Base-by-base conservation (phyloP, 2,329 filamentous ascomycete species). In the Aspergillus sp. region DNA sequence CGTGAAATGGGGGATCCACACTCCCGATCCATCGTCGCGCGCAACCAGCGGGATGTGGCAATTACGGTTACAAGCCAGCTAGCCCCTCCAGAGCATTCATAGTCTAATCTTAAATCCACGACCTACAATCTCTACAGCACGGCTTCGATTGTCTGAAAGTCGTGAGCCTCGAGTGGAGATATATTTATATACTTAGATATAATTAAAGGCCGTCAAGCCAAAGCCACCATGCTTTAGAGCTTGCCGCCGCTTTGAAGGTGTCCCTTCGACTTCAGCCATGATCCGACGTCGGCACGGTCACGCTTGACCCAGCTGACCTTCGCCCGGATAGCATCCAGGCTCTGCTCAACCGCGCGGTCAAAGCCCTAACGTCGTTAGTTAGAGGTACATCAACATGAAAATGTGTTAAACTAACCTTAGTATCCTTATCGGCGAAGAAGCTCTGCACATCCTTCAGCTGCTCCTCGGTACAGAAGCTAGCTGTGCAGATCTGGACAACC, bases 331-430 rank as follows among this genome's bases (percentile, higher is more conserved):
- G 89, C 84, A 76, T 98, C 94, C 68, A 90, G 84, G 76, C 90
- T 94, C 82, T 98, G 94, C n/a, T 92, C 92, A 61, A 98, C 82
- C 53, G 91, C 89, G 75, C 93, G 89, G 73, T 96, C 92, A 72
- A 92, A 98, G 48, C 92, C 86, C 77, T 84, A 64, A 49, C 41
- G 13, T 49, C 30, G 51, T 71, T 62, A 71, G 67, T 63, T 56
- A 19, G 15, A n/a, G 5, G 17, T 17, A 9, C 23, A 58, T 3
- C 22, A 45, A n/a, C 34, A 19, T 15, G 15, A 19, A 11, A 34
- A 19, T 0, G 43, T 15, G 28, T 28, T 28, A 28, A 55, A 65
- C 72, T 60, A 64, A 81, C 88, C 82, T 91, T 96, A 63, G 90
- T 96, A 75, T 91, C 92, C 82, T 91, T 92, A 66, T 85, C 82